Base-by-base conservation (phyloP, 257 asterid species). In the Capsicum baccatum region DNA sequence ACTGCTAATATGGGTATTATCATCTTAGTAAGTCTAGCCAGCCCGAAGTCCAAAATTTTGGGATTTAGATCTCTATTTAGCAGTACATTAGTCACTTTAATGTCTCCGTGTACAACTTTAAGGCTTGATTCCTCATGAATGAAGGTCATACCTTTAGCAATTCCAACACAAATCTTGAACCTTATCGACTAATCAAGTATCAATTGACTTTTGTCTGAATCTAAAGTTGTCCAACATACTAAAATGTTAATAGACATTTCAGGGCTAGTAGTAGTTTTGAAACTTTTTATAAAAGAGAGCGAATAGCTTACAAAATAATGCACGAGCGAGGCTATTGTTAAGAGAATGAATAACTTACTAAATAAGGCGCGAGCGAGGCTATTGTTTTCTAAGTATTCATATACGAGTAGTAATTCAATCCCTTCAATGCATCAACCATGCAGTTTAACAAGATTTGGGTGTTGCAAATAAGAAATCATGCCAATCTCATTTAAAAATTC, bases 91-190 rank as follows among this genome's bases (percentile, higher is more conserved):
- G 97, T 92, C 78, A 97, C 97, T 88, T 95, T 95, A 63, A 95
- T 95, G 91, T 95, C 99, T 62, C 99, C 93, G 66, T 95, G 99
- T 70, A 95, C 98, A 88, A 95, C 93, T 87, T 92, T 95, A 76
- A 95, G 85, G 73, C 92, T 91, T 17, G 99, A 93, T 78, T 94
- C 99, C 69, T 94, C 97, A 11, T 95, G 99, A 54, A 95, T 97
- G 88, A 89, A 95, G 82, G 97, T 96, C 74, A 95, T 68, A 83
- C 99, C 98, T 88, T 87, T 91, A 73, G 99, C 98, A 13, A 95
- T 92, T 74, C 99, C 98, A 19, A 92, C 70, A 66, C 97, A 87
- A 62, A 95, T 95, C 83, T 71, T 90, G 87, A 90, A 90, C 87
- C 99, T 91, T 70, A 94, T 92, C 8, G 92, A 90, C 99, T 98